phyloP scores from a whole-genome alignment of 2,329 filamentous ascomycete species.

The Pseudocercospora ulei region DNA sequence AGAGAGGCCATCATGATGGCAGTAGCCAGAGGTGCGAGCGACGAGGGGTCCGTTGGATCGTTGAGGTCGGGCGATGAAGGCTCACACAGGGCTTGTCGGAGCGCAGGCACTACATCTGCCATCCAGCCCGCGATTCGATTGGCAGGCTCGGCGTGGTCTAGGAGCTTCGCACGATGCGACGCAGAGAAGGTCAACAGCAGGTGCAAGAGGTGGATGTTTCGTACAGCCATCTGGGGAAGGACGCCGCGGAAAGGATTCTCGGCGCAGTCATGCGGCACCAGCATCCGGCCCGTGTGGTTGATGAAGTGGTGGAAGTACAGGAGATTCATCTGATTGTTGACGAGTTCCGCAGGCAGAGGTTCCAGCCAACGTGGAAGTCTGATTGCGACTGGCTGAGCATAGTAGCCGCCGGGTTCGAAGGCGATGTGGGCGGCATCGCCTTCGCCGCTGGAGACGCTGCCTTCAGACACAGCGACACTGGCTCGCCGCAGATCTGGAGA shows the following conservation, averaged over 20 bases:
- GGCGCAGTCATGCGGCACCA: constrained; percentile 53
- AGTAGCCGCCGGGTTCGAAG: constrained; percentile 56
- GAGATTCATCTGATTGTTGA: constrained; percentile 69
- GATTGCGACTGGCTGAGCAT: constrained; percentile 58
- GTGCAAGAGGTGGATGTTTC: constrained; percentile 62
- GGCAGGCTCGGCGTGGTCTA: constrained; percentile 62
- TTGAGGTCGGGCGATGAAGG: constrained; percentile 22
- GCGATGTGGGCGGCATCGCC: constrained; percentile 38
- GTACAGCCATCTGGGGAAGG: constrained; percentile 57
- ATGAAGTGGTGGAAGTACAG: constrained; percentile 66
- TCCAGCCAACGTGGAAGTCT: constrained; percentile 50
- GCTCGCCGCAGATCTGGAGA: constrained; percentile 30
- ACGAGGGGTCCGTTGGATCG: constrained; percentile 49
- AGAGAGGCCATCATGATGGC: constrained; percentile 77
- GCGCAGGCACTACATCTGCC: constrained; percentile 62
- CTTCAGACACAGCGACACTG: constrained; percentile 29
- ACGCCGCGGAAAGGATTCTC: constrained; percentile 53
- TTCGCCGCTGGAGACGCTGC: constrained; percentile 26
- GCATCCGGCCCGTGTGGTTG: constrained; percentile 65
- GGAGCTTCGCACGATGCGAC: constrained; percentile 66
- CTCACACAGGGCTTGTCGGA: constrained; percentile 53
- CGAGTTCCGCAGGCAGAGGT: constrained; percentile 48
- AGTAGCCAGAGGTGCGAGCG: constrained; percentile 64
- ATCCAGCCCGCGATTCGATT: constrained; percentile 74
- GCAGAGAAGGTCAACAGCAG: constrained; percentile 73